Evolutionary conservation across 805 yeast genomes (phyloP), one percentile per base, ranked within the genome.

Genomic region (Cephaloascus fragrans): DNA sequence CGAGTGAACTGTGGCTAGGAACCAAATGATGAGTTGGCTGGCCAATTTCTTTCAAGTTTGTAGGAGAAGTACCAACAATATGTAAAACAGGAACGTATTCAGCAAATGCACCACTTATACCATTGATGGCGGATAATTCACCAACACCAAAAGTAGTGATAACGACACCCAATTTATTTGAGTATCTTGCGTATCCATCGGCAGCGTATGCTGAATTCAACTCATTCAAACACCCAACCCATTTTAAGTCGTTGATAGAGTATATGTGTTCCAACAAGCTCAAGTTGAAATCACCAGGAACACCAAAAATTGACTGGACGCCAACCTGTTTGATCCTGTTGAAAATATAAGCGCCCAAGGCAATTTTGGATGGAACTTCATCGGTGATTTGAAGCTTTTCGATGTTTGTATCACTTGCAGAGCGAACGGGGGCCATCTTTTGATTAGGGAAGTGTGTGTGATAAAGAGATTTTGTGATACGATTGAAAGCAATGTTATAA

Each of bases 291-390:
- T 63, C 69, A 14, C 69, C 69, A 2, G 69, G 65, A 28, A 63
- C 58, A 8, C 69, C 69, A 41, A 63, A 62, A 19, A 63, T 47
- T 3, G 67, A 34, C 42, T 67, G 64, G 3, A 82, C 73, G 34
- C 75, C 80, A 19, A 74, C 59, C 37, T 72, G 73, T 6, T 60
- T 46, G 28, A 83, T 56, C 50, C 89, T 64, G 39, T 68, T 65
- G 52, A 81, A 80, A 8, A 83, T 50, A 48, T 77, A 82, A 46
- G 79, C 84, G 3, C 87, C 86, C 36, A 82, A 61, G 1, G 83
- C 77, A 26, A 71, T 55, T 26, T 9, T 36, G 16, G 9, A 17
- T 32, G 4, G 17, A 32, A 20, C 20, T 17, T 23, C 28, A 8
- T 23, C 28, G 28, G 6, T 8, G 6, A 23, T 23, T 12, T 23